A percentile compares a stretch with the other conserved stretches of the same genome.
phyloP scores from a whole-genome alignment of 2,329 filamentous ascomycete genomes.

The Torrubiella hemipterigena region DNA sequence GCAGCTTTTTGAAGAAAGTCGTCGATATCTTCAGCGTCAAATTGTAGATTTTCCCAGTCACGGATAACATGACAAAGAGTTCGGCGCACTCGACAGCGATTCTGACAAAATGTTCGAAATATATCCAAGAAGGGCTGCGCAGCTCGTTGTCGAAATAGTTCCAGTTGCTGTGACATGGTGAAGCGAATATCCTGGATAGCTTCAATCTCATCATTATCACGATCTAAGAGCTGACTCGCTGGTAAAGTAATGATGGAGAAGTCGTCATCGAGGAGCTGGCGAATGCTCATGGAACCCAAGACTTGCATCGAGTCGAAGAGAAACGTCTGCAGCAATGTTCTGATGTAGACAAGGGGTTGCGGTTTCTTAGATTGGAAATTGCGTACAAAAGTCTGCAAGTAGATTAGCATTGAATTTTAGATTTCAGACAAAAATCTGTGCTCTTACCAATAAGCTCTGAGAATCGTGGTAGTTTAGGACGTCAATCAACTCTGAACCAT shows the following conservation, averaged over 20 bases:
- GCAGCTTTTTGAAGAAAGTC: slow-evolving; percentile 49
- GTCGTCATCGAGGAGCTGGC: slow-evolving; percentile 70
- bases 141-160: slow-evolving; percentile 49
- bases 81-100: slow-evolving; percentile 77
- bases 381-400: slow-evolving; percentile 54
- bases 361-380: slow-evolving; percentile 69
- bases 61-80: slow-evolving; percentile 75
- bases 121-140: slow-evolving; percentile 71
- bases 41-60: slow-evolving; percentile 75
- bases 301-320: slow-evolving; percentile 63
- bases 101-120: slow-evolving; percentile 76
- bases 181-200: slow-evolving; percentile 61
- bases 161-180: slow-evolving; percentile 61
- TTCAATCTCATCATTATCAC: slow-evolving; percentile 65
- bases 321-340: slow-evolving; percentile 66
- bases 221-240: slow-evolving; percentile 57
- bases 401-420: slow-evolving; percentile 1
- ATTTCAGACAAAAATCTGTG: background rate
- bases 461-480: slow-evolving; percentile 57
- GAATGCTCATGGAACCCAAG: slow-evolving; percentile 54
- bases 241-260: slow-evolving; percentile 68
- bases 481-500: slow-evolving; percentile 57
- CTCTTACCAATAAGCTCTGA: slow-evolving; percentile 54
- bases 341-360: slow-evolving; percentile 71
- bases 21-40: slow-evolving; percentile 70